Base-by-base conservation (phyloP, 352 stramenopile genomes). In the Phytophthora constricta region DNA sequence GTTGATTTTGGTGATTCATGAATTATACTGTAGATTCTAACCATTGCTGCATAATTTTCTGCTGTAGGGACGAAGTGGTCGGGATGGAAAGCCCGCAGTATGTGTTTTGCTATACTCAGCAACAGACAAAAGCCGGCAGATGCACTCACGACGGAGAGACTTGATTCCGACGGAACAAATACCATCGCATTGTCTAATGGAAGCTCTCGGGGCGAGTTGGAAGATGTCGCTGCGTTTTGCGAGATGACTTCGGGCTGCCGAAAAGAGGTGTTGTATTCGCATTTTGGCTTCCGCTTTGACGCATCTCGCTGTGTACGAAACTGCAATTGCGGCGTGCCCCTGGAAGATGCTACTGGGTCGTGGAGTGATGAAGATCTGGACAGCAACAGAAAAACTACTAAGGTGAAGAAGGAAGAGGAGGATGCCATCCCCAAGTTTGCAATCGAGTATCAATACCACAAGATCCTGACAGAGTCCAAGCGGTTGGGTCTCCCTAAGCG, bases 361-460 rank as follows among this genome's bases (percentile, higher is more conserved):
- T 57, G 49, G 57, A 3, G 14, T 13, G n/a, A 72, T 22, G 54
- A 77, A 37, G 62, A 60, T 17, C 1, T 27, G 23, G 41, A 50
- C 9, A 27, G 42, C 16, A 11, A 70, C 7, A 17, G 64, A 10
- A 27, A 54, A 0, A 25, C 34, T 5, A 58, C 14, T 0, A 23
- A 34, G 7, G 60, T 7, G 19, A 67, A 33, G 9, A 28, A 25
- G 11, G 47, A 61, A 23, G 62, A 50, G 3, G 46, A 61, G 28
- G 25, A 70, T 10, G 42, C 11, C 5, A 49, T 77, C 27, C 39
- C 70, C 25, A 62, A 77, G 60, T 39, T 59, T 25, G 43, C 67
- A 43, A 65, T 91, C 39, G 84, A 92, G 61, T 90, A 88, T 37
- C 77, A 84, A 23, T 91, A 91, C 53, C 84, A 90, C 14, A 76